Evolutionary conservation across 2,329 filamentous ascomycete species (phyloP), one percentile per base, ranked within the genome.

Genomic region (Fusarium sp.): DNA sequence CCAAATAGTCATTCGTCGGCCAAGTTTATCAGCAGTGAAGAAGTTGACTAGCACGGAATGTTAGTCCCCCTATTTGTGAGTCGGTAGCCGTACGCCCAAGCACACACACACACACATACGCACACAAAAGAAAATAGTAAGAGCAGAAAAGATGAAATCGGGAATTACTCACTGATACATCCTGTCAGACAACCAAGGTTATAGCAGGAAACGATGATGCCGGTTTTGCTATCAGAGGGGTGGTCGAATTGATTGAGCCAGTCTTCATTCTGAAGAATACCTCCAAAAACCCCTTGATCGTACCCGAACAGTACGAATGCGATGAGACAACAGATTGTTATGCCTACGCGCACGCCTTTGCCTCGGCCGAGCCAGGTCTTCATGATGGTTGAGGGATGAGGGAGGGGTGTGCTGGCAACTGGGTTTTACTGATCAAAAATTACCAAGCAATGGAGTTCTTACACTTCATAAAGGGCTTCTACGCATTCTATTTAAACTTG

Each of bases 1-100:
- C 40, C 88, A 83, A 64, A 92, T 88, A 35, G 90, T 90, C 9
- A 86, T 87, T 46, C 86, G 78, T 40, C 85, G 74, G 20, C 85
- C 85, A 1, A 86, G 77, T 0, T 81, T 70, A 57, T 92, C 90
- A 7, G 90, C 90, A 16, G 89, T 78, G 22, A 79, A 78, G 38
- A 88, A 82, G 55, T 86, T 85, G 66, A 84, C 75, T 72, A 6
- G 3, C n/a, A 24, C 29, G 29, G 35, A 3, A 1, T 22, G 7
- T 69, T 53, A 62, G 29, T 17, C 12, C 38, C 38, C 38, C 5
- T 42, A 12, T 42, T 42, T 20, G n/a, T 20, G 38, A 12, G 1
- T 42, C 3, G 10, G 5, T 20, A 11, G 38, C 38, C n/a, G 2
- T 0, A 0, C 5, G n/a, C n/a, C 38, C 38, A 42, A 42, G 38